Evolutionary conservation across 495 filamentous ascomycete species (phyloP).

Genomic region (Parmelia sp.): DNA sequence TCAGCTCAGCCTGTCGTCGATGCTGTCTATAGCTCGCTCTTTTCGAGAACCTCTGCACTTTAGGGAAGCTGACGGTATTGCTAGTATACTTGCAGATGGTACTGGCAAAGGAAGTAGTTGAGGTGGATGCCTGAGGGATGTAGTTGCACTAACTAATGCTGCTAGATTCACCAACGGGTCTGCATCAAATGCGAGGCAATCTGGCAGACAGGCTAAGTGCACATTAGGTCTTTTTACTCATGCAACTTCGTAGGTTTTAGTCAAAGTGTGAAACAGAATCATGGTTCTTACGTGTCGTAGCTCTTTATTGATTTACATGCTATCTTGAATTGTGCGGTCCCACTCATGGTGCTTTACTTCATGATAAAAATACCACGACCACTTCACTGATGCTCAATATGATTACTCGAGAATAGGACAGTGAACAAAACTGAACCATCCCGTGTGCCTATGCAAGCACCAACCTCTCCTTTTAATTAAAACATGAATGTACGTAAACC

Average conservation of each 20-base stretch:
- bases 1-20: constrained; percentile 93
- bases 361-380: not conserved
- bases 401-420: not conserved
- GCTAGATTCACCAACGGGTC: not conserved
- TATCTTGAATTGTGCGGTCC: not conserved
- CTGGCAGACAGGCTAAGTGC: not conserved
- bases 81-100: not conserved
- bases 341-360: not conserved
- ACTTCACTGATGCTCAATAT: not conserved
- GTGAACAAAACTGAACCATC: not conserved
- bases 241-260: not conserved
- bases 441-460: no score
- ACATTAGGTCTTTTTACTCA: not conserved
- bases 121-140: not conserved
- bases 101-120: not conserved
- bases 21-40: constrained; percentile 95
- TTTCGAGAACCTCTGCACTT: constrained; percentile 73
- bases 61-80: constrained; percentile 27
- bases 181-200: not conserved
- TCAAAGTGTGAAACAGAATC: not conserved
- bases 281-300: not conserved
- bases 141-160: not conserved
- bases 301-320: not conserved
- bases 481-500: not conserved
- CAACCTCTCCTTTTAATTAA: not conserved